Evolutionary conservation across 371 early-diverging fungal genomes (phyloP), one percentile per base, ranked within the genome.

Genomic region (Apophysomyces trapeziformis): DNA sequence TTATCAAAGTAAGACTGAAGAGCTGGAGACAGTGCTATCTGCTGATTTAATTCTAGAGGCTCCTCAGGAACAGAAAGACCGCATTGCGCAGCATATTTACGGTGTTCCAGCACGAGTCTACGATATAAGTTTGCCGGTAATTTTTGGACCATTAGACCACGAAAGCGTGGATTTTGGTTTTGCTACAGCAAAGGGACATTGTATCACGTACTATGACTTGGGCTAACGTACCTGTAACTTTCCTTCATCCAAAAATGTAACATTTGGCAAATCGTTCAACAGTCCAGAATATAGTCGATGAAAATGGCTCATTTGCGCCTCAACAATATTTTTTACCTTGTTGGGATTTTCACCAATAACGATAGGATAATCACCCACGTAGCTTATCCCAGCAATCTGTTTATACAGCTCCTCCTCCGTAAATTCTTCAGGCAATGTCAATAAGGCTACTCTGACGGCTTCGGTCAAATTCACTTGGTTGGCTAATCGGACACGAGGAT

Each of bases 321-420:
- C 75, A 26, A 97, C 96, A 69, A 96, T 95, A 74, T 97, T 96
- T 65, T 85, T 71, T 21, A 96, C 88, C 76, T 96, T 97, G 70
- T 91, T 84, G 7, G 97, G 97, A 73, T 96, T 93, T 77, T 97
- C 98, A 26, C 93, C 97, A 56, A 94, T 64, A 57, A 77, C 71
- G 92, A 92, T 95, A 57, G 97, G 87, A 74, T 95, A 91, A 68
- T 97, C 98, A 36, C 97, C 96, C 18, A 74, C 63, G 74, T 94
- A 97, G 12, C 96, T 96, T 11, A 97, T 73, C 38, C 87, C 85
- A 5, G 93, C 93, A 61, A 97, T 92, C 37, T 86, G 80, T 7
- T 75, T 67, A 75, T 89, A 96, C 13, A 97, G 79, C 58, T 96
- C 92, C 57, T 87, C 82, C 32, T 90, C 85, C 0, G 92, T 86